Conservation (phyloP, 176 grass and related monocot genomes). For the Typha latifolia region DNA sequence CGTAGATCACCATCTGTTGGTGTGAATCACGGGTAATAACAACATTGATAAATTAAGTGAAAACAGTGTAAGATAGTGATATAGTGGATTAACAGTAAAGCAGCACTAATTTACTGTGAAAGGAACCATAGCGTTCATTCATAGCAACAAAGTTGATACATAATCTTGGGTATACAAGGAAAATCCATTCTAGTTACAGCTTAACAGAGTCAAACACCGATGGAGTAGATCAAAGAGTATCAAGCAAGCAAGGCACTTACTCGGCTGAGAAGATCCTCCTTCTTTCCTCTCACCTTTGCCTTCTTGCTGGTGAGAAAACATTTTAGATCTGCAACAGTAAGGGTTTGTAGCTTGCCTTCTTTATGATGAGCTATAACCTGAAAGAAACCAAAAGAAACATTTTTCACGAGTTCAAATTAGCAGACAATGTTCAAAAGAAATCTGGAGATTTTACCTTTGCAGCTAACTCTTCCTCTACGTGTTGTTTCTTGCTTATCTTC, state of each 20-base stretch:
- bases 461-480: conserved; percentile 21
- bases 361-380: conserved; percentile 53
- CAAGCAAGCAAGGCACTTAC: conserved; percentile 43
- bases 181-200: too few species aligned
- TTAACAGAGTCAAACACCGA: too few species aligned
- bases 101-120: too few species aligned
- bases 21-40: too few species aligned
- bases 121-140: too few species aligned
- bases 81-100: too few species aligned
- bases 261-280: conserved; percentile 62
- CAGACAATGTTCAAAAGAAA: not conserved
- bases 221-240: not conserved
- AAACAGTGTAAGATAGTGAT: too few species aligned
- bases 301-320: conserved; percentile 59
- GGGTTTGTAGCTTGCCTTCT: conserved; percentile 46
- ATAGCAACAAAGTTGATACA: too few species aligned
- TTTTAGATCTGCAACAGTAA: conserved; percentile 61
- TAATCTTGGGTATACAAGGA: too few species aligned
- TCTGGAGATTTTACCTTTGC: conserved; percentile 9
- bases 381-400: conserved; percentile 20
- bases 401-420: not conserved
- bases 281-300: conserved; percentile 69
- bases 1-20: too few species aligned
- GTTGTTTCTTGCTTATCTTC: conserved; percentile 21
- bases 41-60: too few species aligned